Conservation (phyloP, 1,284 basidiomycete species). For the Rhodotorula sp. region DNA sequence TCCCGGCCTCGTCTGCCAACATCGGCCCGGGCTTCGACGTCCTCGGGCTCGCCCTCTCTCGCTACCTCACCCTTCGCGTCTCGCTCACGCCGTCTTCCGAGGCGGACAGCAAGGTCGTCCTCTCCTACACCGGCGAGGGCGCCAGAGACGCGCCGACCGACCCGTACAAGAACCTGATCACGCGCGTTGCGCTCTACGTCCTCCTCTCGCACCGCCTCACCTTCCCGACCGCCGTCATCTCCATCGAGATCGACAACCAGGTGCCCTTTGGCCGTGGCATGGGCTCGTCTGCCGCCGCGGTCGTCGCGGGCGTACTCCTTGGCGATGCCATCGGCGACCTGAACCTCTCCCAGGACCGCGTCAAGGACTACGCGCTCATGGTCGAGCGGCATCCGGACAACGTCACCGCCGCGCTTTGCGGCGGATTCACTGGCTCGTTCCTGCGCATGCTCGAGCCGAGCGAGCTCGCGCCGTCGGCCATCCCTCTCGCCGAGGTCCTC, state of each 20-base stretch:
- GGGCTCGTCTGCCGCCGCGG: conserved; percentile 95
- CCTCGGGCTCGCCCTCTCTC: conserved; percentile 91
- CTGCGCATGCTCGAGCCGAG: conserved; percentile 77
- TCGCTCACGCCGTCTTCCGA: conserved; percentile 51
- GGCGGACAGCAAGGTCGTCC: conserved; percentile 58
- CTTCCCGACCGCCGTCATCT: conserved; percentile 56
- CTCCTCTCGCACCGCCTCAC: conserved; percentile 78
- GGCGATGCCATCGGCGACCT: conserved; percentile 80
- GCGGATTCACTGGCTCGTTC: conserved; percentile 98
- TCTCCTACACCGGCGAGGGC: conserved; percentile 86
- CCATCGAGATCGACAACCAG: conserved; percentile 82
- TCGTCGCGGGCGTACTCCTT: conserved; percentile 91
- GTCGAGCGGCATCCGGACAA: conserved; percentile 99
- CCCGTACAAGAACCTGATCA: conserved; percentile 95
- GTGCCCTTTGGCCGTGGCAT: conserved; percentile 97
- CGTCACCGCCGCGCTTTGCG: conserved; percentile 94
- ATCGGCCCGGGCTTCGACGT: conserved; percentile 99
- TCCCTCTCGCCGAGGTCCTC: conserved; percentile 93
- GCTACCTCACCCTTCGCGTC: conserved; percentile 78
- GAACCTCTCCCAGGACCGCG: conserved; percentile 66
- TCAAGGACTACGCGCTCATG: conserved; percentile 97
- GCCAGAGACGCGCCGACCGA: conserved; percentile 87
- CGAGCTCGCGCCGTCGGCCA: conserved; percentile 74
- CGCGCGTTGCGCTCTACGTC: conserved; percentile 97
- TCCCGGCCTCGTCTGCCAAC: conserved; percentile 96